Conservation (phyloP, 1,284 basidiomycete genomes). For the Cryptococcus sp. region DNA sequence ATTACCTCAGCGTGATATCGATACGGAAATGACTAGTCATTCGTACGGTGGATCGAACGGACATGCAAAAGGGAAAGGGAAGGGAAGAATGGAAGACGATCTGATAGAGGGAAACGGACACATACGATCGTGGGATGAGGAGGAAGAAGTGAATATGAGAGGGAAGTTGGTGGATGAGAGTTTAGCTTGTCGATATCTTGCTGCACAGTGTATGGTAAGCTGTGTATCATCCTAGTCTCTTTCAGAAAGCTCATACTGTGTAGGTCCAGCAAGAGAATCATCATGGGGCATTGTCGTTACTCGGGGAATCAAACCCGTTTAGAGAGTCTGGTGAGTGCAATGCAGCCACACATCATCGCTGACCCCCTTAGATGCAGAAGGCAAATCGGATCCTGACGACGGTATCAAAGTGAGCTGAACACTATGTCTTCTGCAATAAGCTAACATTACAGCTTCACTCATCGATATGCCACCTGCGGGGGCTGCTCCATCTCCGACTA, state of each 20-base stretch:
- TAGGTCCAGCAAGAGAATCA: constrained; percentile 84
- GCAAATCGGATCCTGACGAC: constrained; percentile 64
- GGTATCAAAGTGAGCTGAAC: constrained; percentile 66
- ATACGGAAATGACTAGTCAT: background rate
- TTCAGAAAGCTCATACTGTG: background rate
- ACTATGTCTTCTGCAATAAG: background rate
- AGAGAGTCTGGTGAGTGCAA: constrained; percentile 51
- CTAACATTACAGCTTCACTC: constrained; percentile 67
- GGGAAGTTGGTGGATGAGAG: constrained; percentile 74
- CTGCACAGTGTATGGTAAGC: constrained; percentile 80
- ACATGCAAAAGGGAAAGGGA: constrained; percentile 12
- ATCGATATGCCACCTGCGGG: constrained; percentile 90
- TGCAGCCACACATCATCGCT: background rate
- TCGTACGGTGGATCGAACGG: background rate
- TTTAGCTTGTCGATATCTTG: constrained; percentile 86
- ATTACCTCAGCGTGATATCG: background rate
- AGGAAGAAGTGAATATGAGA: background rate
- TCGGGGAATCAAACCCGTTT: constrained; percentile 88
- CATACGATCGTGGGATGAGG: background rate
- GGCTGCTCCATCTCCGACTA: constrained; percentile 86
- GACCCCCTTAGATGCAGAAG: constrained; percentile 3
- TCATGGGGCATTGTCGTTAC: constrained; percentile 85
- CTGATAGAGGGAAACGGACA: background rate
- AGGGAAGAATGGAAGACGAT: constrained; percentile 4
- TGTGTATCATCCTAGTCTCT: background rate